Conservation (phyloP, 345 rosid genomes). For the Trapa incisa region DNA sequence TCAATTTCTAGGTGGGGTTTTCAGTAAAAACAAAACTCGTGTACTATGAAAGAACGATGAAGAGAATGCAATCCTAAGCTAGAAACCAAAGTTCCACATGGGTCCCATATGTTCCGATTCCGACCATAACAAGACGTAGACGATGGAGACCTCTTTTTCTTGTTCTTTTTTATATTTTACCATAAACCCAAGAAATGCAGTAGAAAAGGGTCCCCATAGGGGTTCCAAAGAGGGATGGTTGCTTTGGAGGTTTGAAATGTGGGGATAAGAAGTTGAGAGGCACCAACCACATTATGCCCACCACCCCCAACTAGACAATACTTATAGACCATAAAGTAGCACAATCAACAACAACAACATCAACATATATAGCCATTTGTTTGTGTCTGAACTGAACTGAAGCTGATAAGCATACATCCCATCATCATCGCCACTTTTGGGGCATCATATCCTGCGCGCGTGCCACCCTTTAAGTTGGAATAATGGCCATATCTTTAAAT, state of each 20-base stretch:
- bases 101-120: background rate
- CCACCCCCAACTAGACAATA: background rate
- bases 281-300: background rate
- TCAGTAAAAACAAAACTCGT: too few species aligned
- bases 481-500: slow-evolving; percentile 1
- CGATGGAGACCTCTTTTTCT: background rate
- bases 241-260: background rate
- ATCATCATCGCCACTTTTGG: background rate
- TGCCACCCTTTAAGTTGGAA: slow-evolving; percentile 17
- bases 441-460: slow-evolving; percentile 4
- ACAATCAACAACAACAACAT: too few species aligned
- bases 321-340: too few species aligned
- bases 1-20: too few species aligned
- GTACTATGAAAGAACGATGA: too few species aligned
- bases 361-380: too few species aligned
- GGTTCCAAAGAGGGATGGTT: background rate
- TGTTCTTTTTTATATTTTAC: background rate
- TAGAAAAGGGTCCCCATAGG: background rate
- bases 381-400: too few species aligned
- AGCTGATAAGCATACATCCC: too few species aligned
- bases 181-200: background rate
- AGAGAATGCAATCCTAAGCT: too few species aligned
- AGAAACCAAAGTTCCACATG: too few species aligned
- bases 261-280: background rate
- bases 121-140: background rate